Evolutionary conservation across 164 flowering plant species (phyloP), one percentile per base, ranked within the genome.

Genomic region (Magnolia sinica): DNA sequence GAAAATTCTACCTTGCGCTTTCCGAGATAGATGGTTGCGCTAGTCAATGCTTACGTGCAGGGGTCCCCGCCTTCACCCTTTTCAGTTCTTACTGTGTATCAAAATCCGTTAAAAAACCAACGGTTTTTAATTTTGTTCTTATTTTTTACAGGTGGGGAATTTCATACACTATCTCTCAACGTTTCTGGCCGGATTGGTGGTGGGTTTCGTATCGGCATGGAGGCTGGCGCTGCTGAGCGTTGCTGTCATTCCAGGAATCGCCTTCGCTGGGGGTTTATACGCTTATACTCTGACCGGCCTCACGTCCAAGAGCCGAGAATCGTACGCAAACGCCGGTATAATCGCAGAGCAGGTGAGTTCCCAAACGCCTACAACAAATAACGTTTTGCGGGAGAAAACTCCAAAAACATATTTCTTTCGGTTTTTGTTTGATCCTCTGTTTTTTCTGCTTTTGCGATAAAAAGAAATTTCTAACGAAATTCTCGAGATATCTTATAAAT

Each of bases 141-240:
- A 51, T 27, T 2, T 9, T 45, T 13, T 81, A 74, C 55, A 96
- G 99, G 98, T 96, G 77, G 99, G 99, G 23, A 96, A 96, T 68
- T 96, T 96, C 82, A 96, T 96, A 50, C 99, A 96, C 76, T 96
- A 96, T 80, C 83, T 96, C 3, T 94, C 99, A 4, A 96, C 99
- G 0, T 96, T 96, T 80, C 79, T 96, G 85, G 98, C 99, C n/a
- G 99, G 99, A n/a, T 75, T 96, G 82, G 98, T 96, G 87, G 99
- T 96, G 73, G 99, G 99, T 68, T 96, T 96, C 80, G 90, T 92
- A 64, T 89, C 98, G 27, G 99, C 98, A 69, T 96, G 99, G 99
- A 88, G 83, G 84, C 80, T 96, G 19, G 99, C 99, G 0, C 83
- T 96, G 69, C 86, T 96, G 66, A 96, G 98, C 74, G 87, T 96